Percentiles rank a stretch among this genome's conserved stretches.
Conservation (phyloP, 2,329 filamentous ascomycete genomes). For the Shiraia bambusicola region DNA sequence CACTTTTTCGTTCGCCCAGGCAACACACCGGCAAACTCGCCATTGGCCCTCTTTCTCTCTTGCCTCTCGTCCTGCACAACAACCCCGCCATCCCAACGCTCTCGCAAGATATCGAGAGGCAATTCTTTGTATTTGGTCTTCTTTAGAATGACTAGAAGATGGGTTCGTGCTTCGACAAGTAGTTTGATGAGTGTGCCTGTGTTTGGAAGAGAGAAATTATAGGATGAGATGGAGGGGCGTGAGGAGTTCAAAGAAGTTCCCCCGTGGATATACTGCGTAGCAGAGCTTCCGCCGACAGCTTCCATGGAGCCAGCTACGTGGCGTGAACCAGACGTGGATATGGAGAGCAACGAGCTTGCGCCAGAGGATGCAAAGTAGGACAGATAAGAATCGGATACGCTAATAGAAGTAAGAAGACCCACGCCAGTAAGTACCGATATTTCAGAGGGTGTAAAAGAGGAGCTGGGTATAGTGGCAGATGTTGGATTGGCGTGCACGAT, state of each 20-base stretch:
- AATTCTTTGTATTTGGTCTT: constrained; percentile 62
- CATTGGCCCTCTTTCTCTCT: constrained; percentile 54
- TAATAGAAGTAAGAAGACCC: constrained; percentile 63
- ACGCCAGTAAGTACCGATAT: constrained; percentile 61
- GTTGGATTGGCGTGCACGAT: constrained; percentile 57
- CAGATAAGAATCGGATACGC: constrained; percentile 35
- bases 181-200: constrained; percentile 69
- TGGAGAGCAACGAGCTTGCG: constrained; percentile 54
- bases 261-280: constrained; percentile 66
- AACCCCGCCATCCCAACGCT: constrained; percentile 72
- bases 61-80: constrained; percentile 49
- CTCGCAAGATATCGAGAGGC: constrained; percentile 61
- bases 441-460: constrained; percentile 50
- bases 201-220: constrained; percentile 64
- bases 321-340: constrained; percentile 62
- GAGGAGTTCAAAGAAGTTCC: constrained; percentile 49
- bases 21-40: constrained; percentile 59
- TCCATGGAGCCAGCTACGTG: constrained; percentile 68
- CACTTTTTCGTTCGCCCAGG: constrained; percentile 67
- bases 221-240: constrained; percentile 28
- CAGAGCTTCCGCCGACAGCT: constrained; percentile 69
- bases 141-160: constrained; percentile 62
- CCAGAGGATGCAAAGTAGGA: constrained; percentile 48
- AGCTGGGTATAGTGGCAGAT: constrained; percentile 45
- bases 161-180: constrained; percentile 60